Conservation (phyloP, 2,329 filamentous ascomycete species). For the Cadophora luteo-olivacea region DNA sequence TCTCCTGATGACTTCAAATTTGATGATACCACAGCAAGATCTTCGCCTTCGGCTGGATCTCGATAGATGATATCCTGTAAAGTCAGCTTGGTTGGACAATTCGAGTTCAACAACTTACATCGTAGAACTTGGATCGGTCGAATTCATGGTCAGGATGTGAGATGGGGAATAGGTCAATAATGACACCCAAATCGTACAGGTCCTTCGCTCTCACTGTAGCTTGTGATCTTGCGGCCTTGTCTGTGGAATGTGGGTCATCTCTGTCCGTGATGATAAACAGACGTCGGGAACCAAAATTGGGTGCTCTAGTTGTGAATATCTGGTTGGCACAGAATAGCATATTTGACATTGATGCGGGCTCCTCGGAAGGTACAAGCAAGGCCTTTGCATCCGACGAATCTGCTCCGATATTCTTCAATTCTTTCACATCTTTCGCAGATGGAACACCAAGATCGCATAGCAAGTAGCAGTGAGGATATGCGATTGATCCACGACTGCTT, state of each 20-base stretch:
- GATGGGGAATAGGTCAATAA: slow-evolving; percentile 93
- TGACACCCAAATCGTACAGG: slow-evolving; percentile 89
- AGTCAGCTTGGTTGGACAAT: slow-evolving; percentile 32
- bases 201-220: slow-evolving; percentile 91
- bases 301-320: slow-evolving; percentile 92
- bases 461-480: slow-evolving; percentile 91
- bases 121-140: slow-evolving; percentile 86
- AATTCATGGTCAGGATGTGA: slow-evolving; percentile 74
- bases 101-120: slow-evolving; percentile 61
- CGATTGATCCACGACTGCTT: slow-evolving; percentile 59
- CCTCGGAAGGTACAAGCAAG: slow-evolving; percentile 72
- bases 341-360: slow-evolving; percentile 82
- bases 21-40: slow-evolving; percentile 59
- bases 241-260: slow-evolving; percentile 79
- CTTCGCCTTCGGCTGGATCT: slow-evolving; percentile 73
- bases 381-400: slow-evolving; percentile 75
- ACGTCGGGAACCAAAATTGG: slow-evolving; percentile 90
- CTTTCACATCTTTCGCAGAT: slow-evolving; percentile 84
- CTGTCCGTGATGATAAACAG: slow-evolving; percentile 97
- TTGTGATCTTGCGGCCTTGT: slow-evolving; percentile 75
- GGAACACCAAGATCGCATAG: slow-evolving; percentile 89
- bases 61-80: slow-evolving; percentile 87
- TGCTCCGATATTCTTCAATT: slow-evolving; percentile 76
- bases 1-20: slow-evolving; percentile 70
- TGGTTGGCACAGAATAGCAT: slow-evolving; percentile 95